Conservation (phyloP, 2,329 filamentous ascomycete genomes). For the Aspergillus fructus region DNA sequence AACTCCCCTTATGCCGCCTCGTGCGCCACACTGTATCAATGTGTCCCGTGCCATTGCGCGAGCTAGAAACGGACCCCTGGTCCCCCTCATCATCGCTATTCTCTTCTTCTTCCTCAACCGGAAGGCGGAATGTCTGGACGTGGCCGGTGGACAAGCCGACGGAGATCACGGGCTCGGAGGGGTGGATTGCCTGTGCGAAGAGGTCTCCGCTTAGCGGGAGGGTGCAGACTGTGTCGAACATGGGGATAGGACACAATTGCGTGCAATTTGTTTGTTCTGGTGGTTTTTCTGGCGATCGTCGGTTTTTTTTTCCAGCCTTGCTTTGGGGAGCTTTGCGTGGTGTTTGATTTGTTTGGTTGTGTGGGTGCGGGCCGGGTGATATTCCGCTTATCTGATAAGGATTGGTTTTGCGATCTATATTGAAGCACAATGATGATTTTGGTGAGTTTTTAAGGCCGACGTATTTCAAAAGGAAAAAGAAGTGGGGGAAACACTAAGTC, state of each 20-base stretch:
- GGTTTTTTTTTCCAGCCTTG: constrained; percentile 4
- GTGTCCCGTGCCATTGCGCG: constrained; percentile 65
- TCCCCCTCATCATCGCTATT: constrained; percentile 45
- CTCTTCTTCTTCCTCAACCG: constrained; percentile 30
- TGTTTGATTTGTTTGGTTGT: constrained; percentile 6
- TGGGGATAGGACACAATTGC: constrained; percentile 38
- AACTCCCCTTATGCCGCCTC: constrained; percentile 89
- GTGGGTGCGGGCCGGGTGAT: constrained; percentile 23
- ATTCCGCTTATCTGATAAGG: constrained; percentile 16
- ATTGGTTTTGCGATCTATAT: background rate
- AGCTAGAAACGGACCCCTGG: constrained; percentile 37
- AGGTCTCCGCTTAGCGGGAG: constrained; percentile 82
- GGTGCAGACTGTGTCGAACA: constrained; percentile 92
- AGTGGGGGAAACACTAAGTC: background rate
- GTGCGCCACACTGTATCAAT: constrained; percentile 87
- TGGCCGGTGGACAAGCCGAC: constrained; percentile 83
- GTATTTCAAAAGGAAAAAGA: background rate
- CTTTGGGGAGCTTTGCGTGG: background rate
- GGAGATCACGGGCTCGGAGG: constrained; percentile 76
- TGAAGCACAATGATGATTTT: no score
- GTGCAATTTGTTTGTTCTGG: background rate
- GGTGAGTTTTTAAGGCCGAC: background rate
- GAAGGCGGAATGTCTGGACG: constrained; percentile 78
- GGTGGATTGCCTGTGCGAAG: constrained; percentile 85
- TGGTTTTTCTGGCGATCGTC: background rate